Evolutionary conservation across 202 grass and related monocot genomes (phyloP).

Genomic region (Schoenoplectus tabernaemontani): DNA sequence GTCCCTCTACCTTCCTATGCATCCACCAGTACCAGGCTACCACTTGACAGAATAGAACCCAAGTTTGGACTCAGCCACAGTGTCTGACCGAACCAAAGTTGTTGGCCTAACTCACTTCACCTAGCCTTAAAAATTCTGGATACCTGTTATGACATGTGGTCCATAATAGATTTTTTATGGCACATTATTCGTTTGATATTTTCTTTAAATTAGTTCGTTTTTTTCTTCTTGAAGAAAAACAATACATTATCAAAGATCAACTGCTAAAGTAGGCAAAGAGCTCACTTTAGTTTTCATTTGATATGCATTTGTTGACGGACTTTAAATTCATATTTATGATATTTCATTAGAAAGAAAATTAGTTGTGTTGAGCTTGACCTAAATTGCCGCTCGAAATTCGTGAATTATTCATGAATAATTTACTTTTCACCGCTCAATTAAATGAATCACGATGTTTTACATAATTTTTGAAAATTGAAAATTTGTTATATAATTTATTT

Average conservation of each 20-base stretch:
- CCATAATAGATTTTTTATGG: neutral
- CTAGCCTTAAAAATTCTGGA: neutral
- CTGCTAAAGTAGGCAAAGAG: neutral
- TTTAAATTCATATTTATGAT: no score
- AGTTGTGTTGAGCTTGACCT: no score
- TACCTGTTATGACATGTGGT: neutral
- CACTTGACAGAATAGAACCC: neutral
- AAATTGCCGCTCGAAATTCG: no score
- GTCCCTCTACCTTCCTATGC: neutral
- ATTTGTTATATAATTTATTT: no score
- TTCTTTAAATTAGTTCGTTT: neutral
- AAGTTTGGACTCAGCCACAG: neutral
- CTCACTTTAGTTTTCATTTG: neutral
- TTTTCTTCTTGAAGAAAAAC: neutral
- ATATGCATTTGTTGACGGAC: no score
- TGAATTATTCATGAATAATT: no score
- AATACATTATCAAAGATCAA: neutral
- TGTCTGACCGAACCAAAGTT: conserved; percentile 12
- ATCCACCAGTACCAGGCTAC: neutral
- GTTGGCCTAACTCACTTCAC: conserved; percentile 18
- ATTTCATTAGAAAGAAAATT: no score
- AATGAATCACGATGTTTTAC: no score
- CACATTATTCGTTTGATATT: neutral
- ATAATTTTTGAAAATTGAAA: no score
- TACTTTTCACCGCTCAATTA: no score